Evolutionary conservation across 2,329 filamentous ascomycete genomes (phyloP).

Genomic region (Colletotrichum melonis): DNA sequence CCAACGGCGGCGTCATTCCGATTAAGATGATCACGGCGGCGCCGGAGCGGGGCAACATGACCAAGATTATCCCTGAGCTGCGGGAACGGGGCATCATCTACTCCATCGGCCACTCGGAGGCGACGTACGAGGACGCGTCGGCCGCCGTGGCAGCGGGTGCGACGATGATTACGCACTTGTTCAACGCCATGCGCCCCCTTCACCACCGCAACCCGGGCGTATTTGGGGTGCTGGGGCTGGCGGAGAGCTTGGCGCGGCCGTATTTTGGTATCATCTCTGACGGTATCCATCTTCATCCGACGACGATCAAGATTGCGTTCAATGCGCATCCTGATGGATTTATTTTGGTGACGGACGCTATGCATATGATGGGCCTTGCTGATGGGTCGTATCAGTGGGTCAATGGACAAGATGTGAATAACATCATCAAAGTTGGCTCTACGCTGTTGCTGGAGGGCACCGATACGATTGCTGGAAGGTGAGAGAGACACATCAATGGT

Average conservation of each 20-base stretch:
- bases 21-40: conserved; percentile 89
- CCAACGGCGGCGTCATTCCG: conserved; percentile 47
- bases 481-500: conserved; percentile 41
- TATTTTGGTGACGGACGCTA: conserved; percentile 92
- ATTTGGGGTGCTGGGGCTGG: conserved; percentile 84
- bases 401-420: conserved; percentile 71
- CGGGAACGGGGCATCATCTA: conserved; percentile 75
- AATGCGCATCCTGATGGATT: conserved; percentile 86
- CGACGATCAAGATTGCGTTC: conserved; percentile 89
- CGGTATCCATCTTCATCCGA: conserved; percentile 90
- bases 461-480: conserved; percentile 81
- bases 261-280: conserved; percentile 93
- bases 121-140: conserved; percentile 85
- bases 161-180: conserved; percentile 91
- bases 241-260: conserved; percentile 69
- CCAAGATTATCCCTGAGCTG: conserved; percentile 74
- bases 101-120: conserved; percentile 88
- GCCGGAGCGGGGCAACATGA: conserved; percentile 81
- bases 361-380: conserved; percentile 85
- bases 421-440: conserved; percentile 77
- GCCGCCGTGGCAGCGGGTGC: conserved; percentile 79
- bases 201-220: conserved; percentile 93
- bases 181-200: conserved; percentile 92
- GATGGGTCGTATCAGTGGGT: conserved; percentile 90
- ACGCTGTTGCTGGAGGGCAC: conserved; percentile 82